These are phyloP conservation scores for Geotrichum carabidarum DNA, from an alignment of 1,139 yeast species.

Conservation along the genomic window DNA sequence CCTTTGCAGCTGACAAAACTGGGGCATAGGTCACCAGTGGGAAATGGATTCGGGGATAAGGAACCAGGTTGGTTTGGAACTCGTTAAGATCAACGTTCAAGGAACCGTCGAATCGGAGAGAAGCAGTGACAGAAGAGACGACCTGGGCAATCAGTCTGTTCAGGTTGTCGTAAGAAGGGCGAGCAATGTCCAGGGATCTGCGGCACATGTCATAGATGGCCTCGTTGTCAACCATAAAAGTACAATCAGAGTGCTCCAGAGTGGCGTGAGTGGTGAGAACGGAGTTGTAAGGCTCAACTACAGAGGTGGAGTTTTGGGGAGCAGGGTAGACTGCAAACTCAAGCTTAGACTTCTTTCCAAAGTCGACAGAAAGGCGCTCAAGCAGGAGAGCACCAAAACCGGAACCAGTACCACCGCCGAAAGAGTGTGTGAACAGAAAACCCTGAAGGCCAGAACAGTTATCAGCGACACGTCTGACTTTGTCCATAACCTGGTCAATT, in stretches of 20 bases:
- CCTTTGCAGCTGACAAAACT: slow-evolving; percentile 84
- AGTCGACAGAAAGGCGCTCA: slow-evolving; percentile 88
- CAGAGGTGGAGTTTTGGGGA: slow-evolving; percentile 93
- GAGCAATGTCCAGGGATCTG: slow-evolving; percentile 83
- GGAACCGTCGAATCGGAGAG: slow-evolving; percentile 94
- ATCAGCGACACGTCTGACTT: slow-evolving; percentile 93
- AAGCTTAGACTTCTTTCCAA: slow-evolving; percentile 91
- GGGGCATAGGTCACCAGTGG: slow-evolving; percentile 98
- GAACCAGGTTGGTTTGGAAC: slow-evolving; percentile 96
- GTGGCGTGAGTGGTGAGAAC: slow-evolving; percentile 96
- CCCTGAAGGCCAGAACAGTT: slow-evolving; percentile 98
- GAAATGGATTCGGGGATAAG: slow-evolving; percentile 98
- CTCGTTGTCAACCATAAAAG: slow-evolving; percentile 98
- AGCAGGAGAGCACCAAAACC: slow-evolving; percentile 93
- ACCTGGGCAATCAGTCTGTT: slow-evolving; percentile 95
- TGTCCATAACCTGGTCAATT: slow-evolving; percentile 88
- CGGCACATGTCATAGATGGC: slow-evolving; percentile 98
- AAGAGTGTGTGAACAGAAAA: slow-evolving; percentile 90
- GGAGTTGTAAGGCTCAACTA: slow-evolving; percentile 96
- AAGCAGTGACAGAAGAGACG: slow-evolving; percentile 96
- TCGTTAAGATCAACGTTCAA: slow-evolving; percentile 94
- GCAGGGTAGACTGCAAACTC: slow-evolving; percentile 98
- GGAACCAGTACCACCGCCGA: slow-evolving; percentile 99
- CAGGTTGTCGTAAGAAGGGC: slow-evolving; percentile 82
- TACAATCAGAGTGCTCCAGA: slow-evolving; percentile 96